Evolutionary conservation across 495 filamentous ascomycete species (phyloP), one percentile per base, ranked within the genome.

Genomic region (Lasiosphaeria miniovina): DNA sequence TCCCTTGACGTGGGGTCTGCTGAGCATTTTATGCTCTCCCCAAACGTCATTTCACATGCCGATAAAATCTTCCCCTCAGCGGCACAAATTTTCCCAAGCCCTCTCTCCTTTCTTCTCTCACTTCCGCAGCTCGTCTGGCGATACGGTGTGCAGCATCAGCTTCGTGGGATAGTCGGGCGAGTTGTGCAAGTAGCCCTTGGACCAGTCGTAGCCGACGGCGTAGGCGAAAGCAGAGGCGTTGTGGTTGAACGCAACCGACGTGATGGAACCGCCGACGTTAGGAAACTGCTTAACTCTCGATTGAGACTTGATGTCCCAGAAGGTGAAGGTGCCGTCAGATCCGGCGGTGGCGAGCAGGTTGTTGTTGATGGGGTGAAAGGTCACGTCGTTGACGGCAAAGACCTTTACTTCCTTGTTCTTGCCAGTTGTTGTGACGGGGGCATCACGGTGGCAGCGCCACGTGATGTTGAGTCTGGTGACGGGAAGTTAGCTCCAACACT

Each of bases 141-240:
- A 10, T 10, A 55, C 36, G 3, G 52, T 15, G 15, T 94, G 91
- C 63, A 97, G 77, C 86, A 95, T 93, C 55, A 97, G 84, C 74
- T 94, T 95, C 71, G 87, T 92, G 6, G 86, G 80, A 43, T 83
- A 81, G 61, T 85, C 79, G 24, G 82, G 85, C 35, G 71, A 90
- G 71, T 94, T 93, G 35, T 71, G 80, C 7, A 82, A 77, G 72
- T 90, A 93, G 10, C 93, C 93, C 74, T 95, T 95, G 69, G 88
- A 89, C 93, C 93, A 97, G 76, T 97, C 93, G 65, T 97, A 97
- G 66, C 89, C 92, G 35, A 95, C 83, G 6, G 91, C 88, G 67
- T 96, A 97, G 15, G 91, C 92, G 68, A 96, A 95, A 63, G 93
- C 89, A 64, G 77, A 84, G 51, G 91, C 93, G 54, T 75, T 84